These are phyloP conservation scores for Colletotrichum australisinense DNA, from an alignment of 2,329 filamentous ascomycete genomes.

Conservation along the genomic window DNA sequence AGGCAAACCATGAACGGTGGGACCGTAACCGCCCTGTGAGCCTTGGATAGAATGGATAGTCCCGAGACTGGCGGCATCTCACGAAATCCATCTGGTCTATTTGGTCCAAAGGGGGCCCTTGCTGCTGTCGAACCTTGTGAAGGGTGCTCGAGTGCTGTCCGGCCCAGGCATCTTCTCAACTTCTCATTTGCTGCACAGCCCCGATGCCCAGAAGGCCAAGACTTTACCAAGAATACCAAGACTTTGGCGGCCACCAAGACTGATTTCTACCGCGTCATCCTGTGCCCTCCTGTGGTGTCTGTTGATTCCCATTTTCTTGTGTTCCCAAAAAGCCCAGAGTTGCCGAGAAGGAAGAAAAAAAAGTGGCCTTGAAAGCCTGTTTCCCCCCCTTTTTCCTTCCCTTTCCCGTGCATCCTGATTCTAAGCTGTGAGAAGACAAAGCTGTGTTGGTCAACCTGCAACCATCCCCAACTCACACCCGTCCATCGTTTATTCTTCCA, in stretches of 20 bases:
- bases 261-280: constrained; percentile 36
- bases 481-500: neutral
- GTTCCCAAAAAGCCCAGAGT: neutral
- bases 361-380: constrained; percentile 10
- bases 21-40: neutral
- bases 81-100: neutral
- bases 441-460: neutral
- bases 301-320: neutral
- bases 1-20: neutral
- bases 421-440: neutral
- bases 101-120: neutral
- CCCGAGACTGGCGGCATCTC: neutral
- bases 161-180: constrained; percentile 18
- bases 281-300: constrained; percentile 3
- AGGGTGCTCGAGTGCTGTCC: neutral
- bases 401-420: neutral
- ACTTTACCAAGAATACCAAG: constrained; percentile 37
- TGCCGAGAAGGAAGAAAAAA: constrained; percentile 9
- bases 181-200: constrained; percentile 37
- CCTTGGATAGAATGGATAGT: neutral
- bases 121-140: constrained; percentile 5
- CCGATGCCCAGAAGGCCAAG: constrained; percentile 38
- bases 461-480: constrained; percentile 1
- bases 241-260: constrained; percentile 34
- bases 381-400: constrained; percentile 6